Evolutionary conservation across 169 alveolate species (phyloP).

Genomic region (Theileria luwenshuni): DNA sequence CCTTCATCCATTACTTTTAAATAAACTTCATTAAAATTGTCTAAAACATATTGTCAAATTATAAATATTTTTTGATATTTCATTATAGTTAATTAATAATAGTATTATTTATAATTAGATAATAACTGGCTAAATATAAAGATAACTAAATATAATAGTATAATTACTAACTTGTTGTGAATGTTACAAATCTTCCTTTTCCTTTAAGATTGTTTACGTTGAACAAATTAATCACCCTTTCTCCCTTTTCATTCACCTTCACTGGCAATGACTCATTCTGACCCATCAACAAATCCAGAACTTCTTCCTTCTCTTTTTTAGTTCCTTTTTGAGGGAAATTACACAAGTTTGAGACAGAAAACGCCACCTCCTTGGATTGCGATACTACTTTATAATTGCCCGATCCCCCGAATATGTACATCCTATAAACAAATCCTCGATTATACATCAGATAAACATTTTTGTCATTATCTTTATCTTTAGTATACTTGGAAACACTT

Average conservation of each 20-base stretch:
- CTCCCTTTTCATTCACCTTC: not conserved
- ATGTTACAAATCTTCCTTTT: constrained; percentile 14
- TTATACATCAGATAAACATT: constrained; percentile 6
- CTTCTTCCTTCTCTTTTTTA: not conserved
- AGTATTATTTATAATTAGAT: not conserved
- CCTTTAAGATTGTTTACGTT: constrained; percentile 2
- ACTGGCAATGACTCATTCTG: constrained; percentile 1
- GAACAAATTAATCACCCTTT: constrained; percentile 8
- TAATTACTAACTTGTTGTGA: not conserved
- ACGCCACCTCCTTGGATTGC: not conserved
- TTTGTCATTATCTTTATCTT: too few species aligned
- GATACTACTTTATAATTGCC: not conserved
- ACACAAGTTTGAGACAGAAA: not conserved
- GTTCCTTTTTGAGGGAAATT: not conserved
- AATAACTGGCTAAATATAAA: not conserved
- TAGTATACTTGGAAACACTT: too few species aligned
- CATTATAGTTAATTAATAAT: not conserved
- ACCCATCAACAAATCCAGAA: too few species aligned
- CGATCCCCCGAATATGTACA: constrained; percentile 8
- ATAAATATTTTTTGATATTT: not conserved
- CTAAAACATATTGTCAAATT: not conserved
- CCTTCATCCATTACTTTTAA: not conserved
- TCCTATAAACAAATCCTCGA: not conserved
- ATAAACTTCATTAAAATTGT: not conserved
- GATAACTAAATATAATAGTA: too few species aligned